These are phyloP conservation scores for Amanita rubescens DNA, from an alignment of 768 basidiomycete genomes.

Conservation along the genomic window DNA sequence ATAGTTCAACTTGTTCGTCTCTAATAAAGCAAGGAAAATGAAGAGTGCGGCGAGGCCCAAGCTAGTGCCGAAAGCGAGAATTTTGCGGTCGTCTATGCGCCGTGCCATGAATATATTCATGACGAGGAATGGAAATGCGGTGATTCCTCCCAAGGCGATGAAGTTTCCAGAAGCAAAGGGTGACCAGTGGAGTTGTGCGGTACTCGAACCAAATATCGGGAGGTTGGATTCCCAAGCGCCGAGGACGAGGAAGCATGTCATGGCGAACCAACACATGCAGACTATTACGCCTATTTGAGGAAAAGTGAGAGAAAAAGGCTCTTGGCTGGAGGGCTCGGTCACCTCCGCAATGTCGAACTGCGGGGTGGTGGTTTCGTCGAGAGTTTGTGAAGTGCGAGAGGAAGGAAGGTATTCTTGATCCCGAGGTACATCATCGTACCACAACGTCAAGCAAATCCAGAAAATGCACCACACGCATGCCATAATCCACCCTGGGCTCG, in stretches of 20 bases:
- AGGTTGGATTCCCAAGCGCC: conserved; percentile 66
- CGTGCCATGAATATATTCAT: conserved; percentile 49
- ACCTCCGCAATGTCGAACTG: neutral
- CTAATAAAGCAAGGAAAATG: conserved; percentile 40
- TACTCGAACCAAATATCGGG: conserved; percentile 46
- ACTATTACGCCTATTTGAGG: conserved; percentile 37
- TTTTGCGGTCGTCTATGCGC: conserved; percentile 52
- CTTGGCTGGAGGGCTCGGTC: neutral
- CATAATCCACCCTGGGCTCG: conserved; percentile 63
- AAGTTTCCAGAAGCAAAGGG: conserved; percentile 64
- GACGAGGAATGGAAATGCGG: conserved; percentile 60
- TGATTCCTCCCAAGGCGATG: conserved; percentile 58
- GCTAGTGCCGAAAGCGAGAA: conserved; percentile 43
- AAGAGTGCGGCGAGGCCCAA: conserved; percentile 48
- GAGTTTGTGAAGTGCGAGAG: neutral
- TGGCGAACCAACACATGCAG: conserved; percentile 66
- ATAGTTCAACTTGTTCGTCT: conserved; percentile 34
- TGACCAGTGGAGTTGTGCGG: conserved; percentile 40
- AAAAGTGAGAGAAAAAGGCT: neutral
- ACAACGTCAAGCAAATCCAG: conserved; percentile 29
- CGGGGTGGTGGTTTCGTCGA: neutral
- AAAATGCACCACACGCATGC: conserved; percentile 46
- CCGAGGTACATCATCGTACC: conserved; percentile 33
- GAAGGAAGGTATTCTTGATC: neutral
- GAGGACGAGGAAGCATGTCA: conserved; percentile 65